Evolutionary conservation across 192 early-diverging fungal species (phyloP).

Genomic region (Cladochytrium replicatum): DNA sequence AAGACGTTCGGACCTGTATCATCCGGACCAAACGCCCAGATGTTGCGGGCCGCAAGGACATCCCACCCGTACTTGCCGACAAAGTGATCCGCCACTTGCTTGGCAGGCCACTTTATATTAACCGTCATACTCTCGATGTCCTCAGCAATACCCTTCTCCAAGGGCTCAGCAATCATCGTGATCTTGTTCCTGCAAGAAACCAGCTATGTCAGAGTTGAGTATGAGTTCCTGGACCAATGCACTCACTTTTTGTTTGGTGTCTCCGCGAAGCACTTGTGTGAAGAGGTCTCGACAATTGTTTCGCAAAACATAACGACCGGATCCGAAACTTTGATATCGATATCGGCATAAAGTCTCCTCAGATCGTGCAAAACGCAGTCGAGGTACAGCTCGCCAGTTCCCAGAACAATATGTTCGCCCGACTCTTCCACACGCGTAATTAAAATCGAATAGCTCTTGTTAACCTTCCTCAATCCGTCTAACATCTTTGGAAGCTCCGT

Average conservation of each 20-base stretch:
- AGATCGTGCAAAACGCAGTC: conserved; percentile 96
- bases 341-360: conserved; percentile 84
- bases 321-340: conserved; percentile 97
- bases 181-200: conserved; percentile 68
- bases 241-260: conserved; percentile 94
- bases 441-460: conserved; percentile 86
- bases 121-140: conserved; percentile 82
- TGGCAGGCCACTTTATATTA: conserved; percentile 56
- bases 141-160: conserved; percentile 83
- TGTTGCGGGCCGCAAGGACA: conserved; percentile 77
- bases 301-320: conserved; percentile 94
- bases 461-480: conserved; percentile 90
- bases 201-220: neutral
- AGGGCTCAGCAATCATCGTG: conserved; percentile 89
- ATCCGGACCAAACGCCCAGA: conserved; percentile 98
- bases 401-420: conserved; percentile 92
- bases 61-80: conserved; percentile 88
- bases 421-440: conserved; percentile 89
- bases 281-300: conserved; percentile 87
- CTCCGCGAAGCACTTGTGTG: conserved; percentile 92
- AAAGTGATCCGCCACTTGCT: conserved; percentile 70
- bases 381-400: conserved; percentile 90
- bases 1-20: conserved; percentile 86
- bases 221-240: neutral
- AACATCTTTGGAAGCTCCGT: conserved; percentile 97